Evolutionary conservation across 1,284 basidiomycete species (phyloP), one percentile per base, ranked within the genome.

Genomic region (Ganoderma resinaceum): DNA sequence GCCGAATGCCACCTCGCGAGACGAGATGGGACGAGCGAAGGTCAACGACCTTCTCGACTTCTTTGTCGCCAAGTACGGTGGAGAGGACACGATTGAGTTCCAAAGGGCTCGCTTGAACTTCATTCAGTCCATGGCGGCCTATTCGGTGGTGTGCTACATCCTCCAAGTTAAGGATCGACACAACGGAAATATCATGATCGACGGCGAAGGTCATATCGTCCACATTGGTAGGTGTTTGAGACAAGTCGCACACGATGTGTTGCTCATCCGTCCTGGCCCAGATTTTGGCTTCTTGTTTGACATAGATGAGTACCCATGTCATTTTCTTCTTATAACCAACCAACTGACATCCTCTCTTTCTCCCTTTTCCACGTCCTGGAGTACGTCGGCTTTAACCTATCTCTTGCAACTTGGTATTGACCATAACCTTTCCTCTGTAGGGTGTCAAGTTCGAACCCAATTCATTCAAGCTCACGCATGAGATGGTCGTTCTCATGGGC

Each of bases 151-250:
- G 14, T 99, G 97, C 80, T 99, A 98, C 80, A 96, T 99, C 71
- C 82, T 99, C 49, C 97, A 99, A 80, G 96, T 99, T 82, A 97
- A 98, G 82, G 98, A 99, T 79, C 84, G 97, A 43, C 97, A 99
- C 81, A 99, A 99, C 77, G 97, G 97, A 26, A 99, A 99, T 79
- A 99, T 99, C 77, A 98, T 99, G 97, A 97, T 99, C 69, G 96
- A 98, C 77, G 95, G 94, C 8, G 94, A 97, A 70, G 97, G 97
- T 0, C 96, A 98, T 78, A 95, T 99, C 70, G 89, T 98, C 4
- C 97, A 99, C 78, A 91, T 99, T 73, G 95, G 94, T 95, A 71
- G 63, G 89, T 80, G 11, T n/a, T 18, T 49, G 29, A 23, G 3
- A 20, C 2, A 53, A 29, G 5, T 43, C 7, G 12, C 49, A 43